Evolutionary conservation across 164 flowering plant genomes (phyloP).

Genomic region (Vitis riparia): DNA sequence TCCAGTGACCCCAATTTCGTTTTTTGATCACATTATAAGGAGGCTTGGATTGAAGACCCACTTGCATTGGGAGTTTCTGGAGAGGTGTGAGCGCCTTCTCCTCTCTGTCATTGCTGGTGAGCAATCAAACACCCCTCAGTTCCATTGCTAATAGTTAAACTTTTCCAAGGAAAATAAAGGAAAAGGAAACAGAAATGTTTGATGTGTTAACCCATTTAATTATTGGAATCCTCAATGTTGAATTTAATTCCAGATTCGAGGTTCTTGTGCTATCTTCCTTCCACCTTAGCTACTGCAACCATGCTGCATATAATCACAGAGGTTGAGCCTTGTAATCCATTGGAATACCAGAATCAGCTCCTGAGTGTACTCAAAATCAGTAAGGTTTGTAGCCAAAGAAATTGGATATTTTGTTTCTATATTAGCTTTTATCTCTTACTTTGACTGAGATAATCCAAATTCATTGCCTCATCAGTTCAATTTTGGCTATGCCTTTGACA

Average conservation of each 20-base stretch:
- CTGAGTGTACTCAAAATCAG: constrained; percentile 52
- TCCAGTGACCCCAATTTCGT: constrained; percentile 55
- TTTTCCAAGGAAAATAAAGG: not conserved
- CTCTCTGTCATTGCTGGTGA: constrained; percentile 48
- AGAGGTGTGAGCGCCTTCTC: constrained; percentile 51
- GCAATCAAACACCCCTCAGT: constrained; percentile 1
- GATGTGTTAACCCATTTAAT: not conserved
- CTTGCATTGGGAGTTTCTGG: constrained; percentile 40
- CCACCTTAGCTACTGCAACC: constrained; percentile 70
- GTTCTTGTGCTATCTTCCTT: constrained; percentile 30
- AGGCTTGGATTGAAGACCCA: constrained; percentile 41
- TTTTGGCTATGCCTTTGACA: constrained; percentile 21
- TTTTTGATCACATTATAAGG: constrained; percentile 47
- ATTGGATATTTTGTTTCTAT: not conserved
- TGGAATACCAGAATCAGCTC: constrained; percentile 60
- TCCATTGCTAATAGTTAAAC: not conserved
- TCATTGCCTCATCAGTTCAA: not conserved
- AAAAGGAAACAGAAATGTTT: not conserved
- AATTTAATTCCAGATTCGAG: constrained; percentile 33
- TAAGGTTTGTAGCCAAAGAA: constrained; percentile 43
- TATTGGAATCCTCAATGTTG: not conserved
- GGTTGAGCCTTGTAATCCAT: constrained; percentile 45
- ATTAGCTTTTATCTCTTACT: not conserved
- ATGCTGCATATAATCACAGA: constrained; percentile 68
- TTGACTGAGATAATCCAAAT: not conserved